These are phyloP conservation scores for Boletus smithii DNA, from an alignment of 1,284 basidiomycete genomes.

Conservation along the genomic window DNA sequence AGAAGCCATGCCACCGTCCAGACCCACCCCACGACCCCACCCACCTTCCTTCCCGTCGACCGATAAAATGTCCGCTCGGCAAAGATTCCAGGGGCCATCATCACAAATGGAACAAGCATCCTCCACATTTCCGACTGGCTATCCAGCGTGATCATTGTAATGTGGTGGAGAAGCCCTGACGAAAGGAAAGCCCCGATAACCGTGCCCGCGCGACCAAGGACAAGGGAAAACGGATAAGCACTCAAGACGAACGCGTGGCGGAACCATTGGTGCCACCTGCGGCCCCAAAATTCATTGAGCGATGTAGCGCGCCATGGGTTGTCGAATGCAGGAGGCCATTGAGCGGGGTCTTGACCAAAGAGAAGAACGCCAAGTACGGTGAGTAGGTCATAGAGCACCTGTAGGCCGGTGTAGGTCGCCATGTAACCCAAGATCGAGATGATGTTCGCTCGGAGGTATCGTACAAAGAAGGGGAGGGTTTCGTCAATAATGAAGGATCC, in stretches of 20 bases:
- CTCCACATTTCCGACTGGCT: constrained; percentile 42
- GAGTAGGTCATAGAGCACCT: neutral
- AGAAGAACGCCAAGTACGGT: neutral
- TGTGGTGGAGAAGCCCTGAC: constrained; percentile 53
- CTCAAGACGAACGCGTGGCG: constrained; percentile 1
- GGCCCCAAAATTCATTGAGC: constrained; percentile 2
- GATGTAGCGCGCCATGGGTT: constrained; percentile 1
- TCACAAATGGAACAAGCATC: constrained; percentile 50
- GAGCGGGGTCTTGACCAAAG: neutral
- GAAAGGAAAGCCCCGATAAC: constrained; percentile 53
- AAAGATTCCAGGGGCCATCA: constrained; percentile 50
- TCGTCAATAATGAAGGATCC: constrained; percentile 37
- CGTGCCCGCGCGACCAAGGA: constrained; percentile 43
- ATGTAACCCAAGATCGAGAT: constrained; percentile 36
- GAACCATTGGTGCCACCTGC: constrained; percentile 33
- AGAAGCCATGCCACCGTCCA: constrained; percentile 53
- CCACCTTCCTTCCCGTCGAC: constrained; percentile 39
- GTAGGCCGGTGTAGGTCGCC: neutral
- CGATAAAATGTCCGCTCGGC: constrained; percentile 37
- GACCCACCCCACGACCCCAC: constrained; percentile 43
- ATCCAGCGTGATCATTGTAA: constrained; percentile 47
- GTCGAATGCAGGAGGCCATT: constrained; percentile 3
- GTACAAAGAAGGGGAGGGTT: constrained; percentile 37
- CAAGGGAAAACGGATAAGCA: neutral
- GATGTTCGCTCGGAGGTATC: constrained; percentile 41